Percentiles rank a stretch among this genome's conserved stretches.
Evolutionary conservation across 345 rosid genomes (phyloP).

Genomic region (Fremontodendron californicum): DNA sequence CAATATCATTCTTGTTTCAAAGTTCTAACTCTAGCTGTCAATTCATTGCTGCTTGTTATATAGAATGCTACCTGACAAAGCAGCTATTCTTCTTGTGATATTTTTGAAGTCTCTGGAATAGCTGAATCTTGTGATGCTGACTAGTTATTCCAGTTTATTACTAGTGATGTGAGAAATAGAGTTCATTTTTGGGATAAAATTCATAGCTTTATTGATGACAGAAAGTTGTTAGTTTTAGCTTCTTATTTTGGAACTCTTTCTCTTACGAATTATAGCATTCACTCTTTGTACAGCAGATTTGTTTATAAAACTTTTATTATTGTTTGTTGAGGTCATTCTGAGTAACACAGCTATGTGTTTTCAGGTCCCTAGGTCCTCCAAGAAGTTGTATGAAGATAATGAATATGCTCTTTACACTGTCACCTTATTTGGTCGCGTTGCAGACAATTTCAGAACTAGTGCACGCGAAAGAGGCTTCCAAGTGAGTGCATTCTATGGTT

Average conservation of each 20-base stretch:
- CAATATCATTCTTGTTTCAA: slow-evolving; percentile 9
- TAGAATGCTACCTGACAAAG: neutral
- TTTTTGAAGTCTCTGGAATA: slow-evolving; percentile 3
- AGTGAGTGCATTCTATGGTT: slow-evolving; percentile 46
- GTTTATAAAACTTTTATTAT: slow-evolving; percentile 3
- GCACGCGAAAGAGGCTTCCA: slow-evolving; percentile 91
- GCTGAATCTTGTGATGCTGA: neutral
- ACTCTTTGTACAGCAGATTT: neutral
- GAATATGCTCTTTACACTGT: slow-evolving; percentile 97
- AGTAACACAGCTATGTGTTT: slow-evolving; percentile 7
- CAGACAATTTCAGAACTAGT: slow-evolving; percentile 77
- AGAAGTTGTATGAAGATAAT: slow-evolving; percentile 86
- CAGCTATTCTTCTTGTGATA: neutral
- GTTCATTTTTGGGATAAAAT: neutral
- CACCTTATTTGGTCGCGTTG: slow-evolving; percentile 78
- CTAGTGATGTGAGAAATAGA: neutral
- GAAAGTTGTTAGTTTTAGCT: neutral
- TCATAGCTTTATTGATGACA: neutral
- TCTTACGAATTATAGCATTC: neutral
- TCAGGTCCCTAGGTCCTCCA: slow-evolving; percentile 99
- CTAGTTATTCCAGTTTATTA: neutral
- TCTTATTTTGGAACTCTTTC: neutral
- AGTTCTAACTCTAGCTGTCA: neutral
- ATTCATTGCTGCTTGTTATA: neutral
- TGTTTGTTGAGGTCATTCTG: neutral